Evolutionary conservation across 2,329 filamentous ascomycete species (phyloP), one percentile per base, ranked within the genome.

Genomic region (Pseudogymnoascus sp.): DNA sequence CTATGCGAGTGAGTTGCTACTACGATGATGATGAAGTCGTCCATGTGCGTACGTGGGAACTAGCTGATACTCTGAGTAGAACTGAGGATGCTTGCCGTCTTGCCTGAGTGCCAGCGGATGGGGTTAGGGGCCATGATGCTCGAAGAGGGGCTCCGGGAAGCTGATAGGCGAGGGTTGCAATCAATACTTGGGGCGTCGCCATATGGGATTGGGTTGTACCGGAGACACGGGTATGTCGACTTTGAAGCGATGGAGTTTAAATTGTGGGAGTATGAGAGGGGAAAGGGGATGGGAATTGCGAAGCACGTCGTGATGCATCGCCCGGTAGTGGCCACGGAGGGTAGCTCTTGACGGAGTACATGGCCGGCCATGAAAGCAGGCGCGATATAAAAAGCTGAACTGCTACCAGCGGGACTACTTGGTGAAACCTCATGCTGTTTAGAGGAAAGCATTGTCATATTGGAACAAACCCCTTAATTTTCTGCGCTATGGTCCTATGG

Each of bases 241-340:
- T 63, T 66, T 60, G 46, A 65, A 16, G 61, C 37, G 4, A 68
- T 68, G 64, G 62, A 66, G 43, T 40, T 71, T 6, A 65, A 63
- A 7, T 61, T 72, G 62, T 66, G 62, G 66, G 65, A 65, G 56
- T 72, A 72, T 69, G 68, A 68, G 33, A 69, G 67, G 7, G 70
- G 69, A 3, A 64, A 68, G 64, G 67, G 66, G 6, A 60, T 66
- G 64, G 65, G 63, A 11, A 6, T 37, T 63, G 63, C 60, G 19
- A 63, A 40, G 38, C 66, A 70, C 63, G 50, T 63, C 50, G 35
- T 69, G 60, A 70, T 70, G 68, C 60, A 66, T 50, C 63, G 68
- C 40, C 65, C 68, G 31, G 66, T 60, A 56, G 26, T 31, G 5
- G 12, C 46, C 10, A 28, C 14, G 24, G 1, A 53, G 8, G 7